Base-by-base conservation (phyloP, 768 basidiomycete species). In the Tylopilus rubrobrunneus region DNA sequence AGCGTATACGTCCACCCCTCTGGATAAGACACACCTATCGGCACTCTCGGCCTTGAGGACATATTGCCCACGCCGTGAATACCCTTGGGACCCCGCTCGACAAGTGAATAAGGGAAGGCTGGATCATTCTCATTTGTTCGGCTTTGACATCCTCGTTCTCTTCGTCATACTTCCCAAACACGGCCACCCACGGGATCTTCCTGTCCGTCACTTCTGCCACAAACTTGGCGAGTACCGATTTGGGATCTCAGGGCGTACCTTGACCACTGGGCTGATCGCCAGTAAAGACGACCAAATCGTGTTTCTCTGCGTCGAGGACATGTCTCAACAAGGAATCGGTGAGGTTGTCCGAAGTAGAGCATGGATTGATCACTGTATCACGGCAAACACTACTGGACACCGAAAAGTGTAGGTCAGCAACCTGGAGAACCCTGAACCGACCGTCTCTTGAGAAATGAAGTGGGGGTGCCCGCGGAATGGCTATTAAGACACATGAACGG, bases 241-340 rank as follows among this genome's bases (percentile, higher is more conserved):
- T 84, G 1, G 91, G 77, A 57, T 97, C 93, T 89, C 94, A 98
- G 0, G 87, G 83, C 0, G 90, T 89, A 8, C 81, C 80, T 69
- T 98, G 94, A 0, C 94, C 95, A 59, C 96, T 97, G 25, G 97
- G 78, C 69, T 95, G 92, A 69, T 98, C 96, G 0, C 96, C 96
- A 0, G 82, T 85, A 62, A 98, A 94, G 8, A 99, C 86, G 45
- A 98, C 87, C 11, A 99, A 69, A 66, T 95, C 92, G 0, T 96
- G 96, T 62, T 88, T 85, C 71, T 96, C 92, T 14, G 74, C 68
- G 48, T 91, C 89, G 23, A 99, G 78, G 21, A 84, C 78, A 37
- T 72, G 79, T 7, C 76, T 80, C 40, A 99, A 73, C 47, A 98
- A 81, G 3, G 82, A 76, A n/a, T 76, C 78, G 0, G 93, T 93